phyloP scores from a whole-genome alignment of 1,139 yeast species.

The Pneumocystis sp. region DNA sequence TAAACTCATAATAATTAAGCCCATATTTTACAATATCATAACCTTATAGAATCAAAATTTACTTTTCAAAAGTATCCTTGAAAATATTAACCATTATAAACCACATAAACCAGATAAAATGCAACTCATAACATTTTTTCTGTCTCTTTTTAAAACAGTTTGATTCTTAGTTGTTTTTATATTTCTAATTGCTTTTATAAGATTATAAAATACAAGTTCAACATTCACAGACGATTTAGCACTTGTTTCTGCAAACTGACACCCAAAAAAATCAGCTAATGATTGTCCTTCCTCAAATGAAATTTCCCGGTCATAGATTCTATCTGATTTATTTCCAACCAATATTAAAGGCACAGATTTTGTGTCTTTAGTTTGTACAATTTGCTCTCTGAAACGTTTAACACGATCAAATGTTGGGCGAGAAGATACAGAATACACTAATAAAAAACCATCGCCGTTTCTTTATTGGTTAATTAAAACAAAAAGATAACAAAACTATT shows the following conservation, averaged over 20 bases:
- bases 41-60: neutral
- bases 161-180: neutral
- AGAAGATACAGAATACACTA: slow-evolving; percentile 84
- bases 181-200: slow-evolving; percentile 31
- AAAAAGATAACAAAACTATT: neutral
- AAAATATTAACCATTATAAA: neutral
- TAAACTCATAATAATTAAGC: neutral
- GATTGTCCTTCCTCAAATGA: slow-evolving; percentile 67
- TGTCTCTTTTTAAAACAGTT: neutral
- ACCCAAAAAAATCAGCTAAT: slow-evolving; percentile 74
- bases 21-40: neutral
- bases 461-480: neutral
- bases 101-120: neutral
- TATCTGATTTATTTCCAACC: slow-evolving; percentile 76
- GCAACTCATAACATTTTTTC: neutral
- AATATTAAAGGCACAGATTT: slow-evolving; percentile 64
- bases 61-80: neutral
- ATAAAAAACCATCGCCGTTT: slow-evolving; percentile 57
- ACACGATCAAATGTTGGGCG: slow-evolving; percentile 71
- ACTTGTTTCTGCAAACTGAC: slow-evolving; percentile 59
- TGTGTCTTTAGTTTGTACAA: slow-evolving; percentile 70
- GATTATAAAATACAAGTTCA: slow-evolving; percentile 76
- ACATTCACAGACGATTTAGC: slow-evolving; percentile 86
- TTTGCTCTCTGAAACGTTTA: slow-evolving; percentile 72
- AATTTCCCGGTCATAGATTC: slow-evolving; percentile 55